These are phyloP conservation scores for Symbiodinium pilosum DNA, from an alignment of 73 alveolate genomes.

Conservation along the genomic window DNA sequence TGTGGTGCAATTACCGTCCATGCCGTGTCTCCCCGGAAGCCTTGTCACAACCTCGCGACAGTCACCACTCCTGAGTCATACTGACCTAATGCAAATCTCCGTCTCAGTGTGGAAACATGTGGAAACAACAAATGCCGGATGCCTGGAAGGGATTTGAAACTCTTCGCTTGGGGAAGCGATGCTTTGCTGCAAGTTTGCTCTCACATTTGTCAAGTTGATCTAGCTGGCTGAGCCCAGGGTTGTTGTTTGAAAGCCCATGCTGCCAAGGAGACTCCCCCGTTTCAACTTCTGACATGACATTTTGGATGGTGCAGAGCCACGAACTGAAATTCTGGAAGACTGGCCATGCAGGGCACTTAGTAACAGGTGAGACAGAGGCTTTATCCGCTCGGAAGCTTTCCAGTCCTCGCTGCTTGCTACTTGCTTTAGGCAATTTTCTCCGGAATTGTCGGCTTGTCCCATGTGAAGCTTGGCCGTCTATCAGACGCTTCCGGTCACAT, in stretches of 20 bases:
- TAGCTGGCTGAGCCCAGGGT: no score
- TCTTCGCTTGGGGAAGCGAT: slow-evolving; percentile 56
- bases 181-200: background rate
- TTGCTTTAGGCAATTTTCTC: slow-evolving; percentile 47
- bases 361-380: background rate
- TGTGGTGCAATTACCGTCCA: no score
- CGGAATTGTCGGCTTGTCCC: slow-evolving; percentile 76
- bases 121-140: no score
- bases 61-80: no score
- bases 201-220: no score
- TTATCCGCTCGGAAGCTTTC: background rate
- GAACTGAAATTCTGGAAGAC: slow-evolving; percentile 92
- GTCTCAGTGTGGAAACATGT: no score
- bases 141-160: slow-evolving; percentile 77
- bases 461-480: slow-evolving; percentile 31
- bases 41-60: no score
- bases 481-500: background rate
- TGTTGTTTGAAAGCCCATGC: no score
- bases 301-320: slow-evolving; percentile 90
- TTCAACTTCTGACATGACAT: slow-evolving; percentile 44
- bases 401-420: background rate
- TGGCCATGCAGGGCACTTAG: slow-evolving; percentile 26
- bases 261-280: slow-evolving; percentile 10
- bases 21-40: no score
- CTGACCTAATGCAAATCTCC: no score